These are phyloP conservation scores for Phyllosticta citribraziliensis DNA, from an alignment of 2,329 filamentous ascomycete genomes.

Conservation along the genomic window DNA sequence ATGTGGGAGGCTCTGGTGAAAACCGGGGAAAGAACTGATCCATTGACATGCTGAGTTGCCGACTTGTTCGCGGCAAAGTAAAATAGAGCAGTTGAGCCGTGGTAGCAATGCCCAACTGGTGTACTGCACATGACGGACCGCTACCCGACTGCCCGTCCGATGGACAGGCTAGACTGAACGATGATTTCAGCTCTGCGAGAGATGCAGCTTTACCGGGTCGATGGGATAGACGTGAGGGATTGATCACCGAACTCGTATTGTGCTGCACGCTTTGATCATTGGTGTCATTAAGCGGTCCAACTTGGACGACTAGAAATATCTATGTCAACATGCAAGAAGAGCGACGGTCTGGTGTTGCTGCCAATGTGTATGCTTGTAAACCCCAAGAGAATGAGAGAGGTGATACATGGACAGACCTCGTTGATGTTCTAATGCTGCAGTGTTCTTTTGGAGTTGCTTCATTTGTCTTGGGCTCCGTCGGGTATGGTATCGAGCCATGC, in stretches of 20 bases:
- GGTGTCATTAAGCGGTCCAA: background rate
- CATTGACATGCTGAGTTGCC: background rate
- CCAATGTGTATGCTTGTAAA: background rate
- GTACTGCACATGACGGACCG: background rate
- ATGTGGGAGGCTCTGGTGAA: background rate
- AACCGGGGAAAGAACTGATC: background rate
- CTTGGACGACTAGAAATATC: background rate
- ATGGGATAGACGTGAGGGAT: background rate
- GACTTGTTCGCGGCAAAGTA: background rate
- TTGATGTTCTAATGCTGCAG: background rate
- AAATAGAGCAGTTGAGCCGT: background rate
- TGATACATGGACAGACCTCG: background rate
- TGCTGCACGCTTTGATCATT: background rate
- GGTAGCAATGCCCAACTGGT: background rate
- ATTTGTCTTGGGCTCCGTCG: background rate
- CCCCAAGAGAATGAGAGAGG: background rate
- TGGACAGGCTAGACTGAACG: background rate
- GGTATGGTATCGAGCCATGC: constrained; percentile 33
- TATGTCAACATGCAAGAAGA: background rate
- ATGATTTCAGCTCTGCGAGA: background rate
- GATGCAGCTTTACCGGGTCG: background rate
- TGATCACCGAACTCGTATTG: background rate
- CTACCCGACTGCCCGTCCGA: background rate
- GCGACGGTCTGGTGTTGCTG: background rate
- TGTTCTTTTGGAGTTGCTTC: background rate